Percentiles rank a stretch among this genome's conserved stretches.
These are phyloP conservation scores for Sugiyamaella grinbergsii DNA, from an alignment of 1,139 yeast genomes.

Conservation along the genomic window DNA sequence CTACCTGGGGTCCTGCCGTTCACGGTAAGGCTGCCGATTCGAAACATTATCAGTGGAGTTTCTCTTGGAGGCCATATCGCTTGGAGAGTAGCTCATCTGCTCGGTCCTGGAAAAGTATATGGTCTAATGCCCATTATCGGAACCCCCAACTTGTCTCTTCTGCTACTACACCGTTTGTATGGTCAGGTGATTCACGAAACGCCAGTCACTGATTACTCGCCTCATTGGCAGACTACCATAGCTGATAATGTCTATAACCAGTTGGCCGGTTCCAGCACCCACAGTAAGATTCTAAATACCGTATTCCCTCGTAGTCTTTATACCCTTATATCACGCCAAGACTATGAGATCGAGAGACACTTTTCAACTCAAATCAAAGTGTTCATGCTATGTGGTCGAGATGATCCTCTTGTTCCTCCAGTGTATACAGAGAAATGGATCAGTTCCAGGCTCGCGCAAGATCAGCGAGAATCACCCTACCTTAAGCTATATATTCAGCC, in stretches of 20 bases:
- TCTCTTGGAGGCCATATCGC: conserved; percentile 31
- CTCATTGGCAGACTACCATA: conserved; percentile 12
- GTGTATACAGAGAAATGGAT: conserved; percentile 24
- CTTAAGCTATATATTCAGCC: conserved; percentile 24
- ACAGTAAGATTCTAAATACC: conserved; percentile 1
- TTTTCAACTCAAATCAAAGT: conserved; percentile 17
- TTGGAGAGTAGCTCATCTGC: conserved; percentile 28
- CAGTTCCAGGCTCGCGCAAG: conserved; percentile 8
- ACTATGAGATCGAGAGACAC: conserved; percentile 17
- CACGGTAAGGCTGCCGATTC: conserved; percentile 10
- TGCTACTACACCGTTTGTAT: conserved; percentile 24
- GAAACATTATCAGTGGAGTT: conserved; percentile 26
- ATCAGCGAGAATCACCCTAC: conserved; percentile 3
- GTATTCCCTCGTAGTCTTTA: conserved; percentile 21
- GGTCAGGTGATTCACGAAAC: conserved; percentile 16
- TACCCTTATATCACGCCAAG: conserved; percentile 14
- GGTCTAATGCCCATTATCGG: conserved; percentile 28
- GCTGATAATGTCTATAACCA: conserved; percentile 15
- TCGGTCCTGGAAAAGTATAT: conserved; percentile 19
- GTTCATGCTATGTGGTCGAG: conserved; percentile 25
- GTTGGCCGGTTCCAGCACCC: conserved; percentile 1
- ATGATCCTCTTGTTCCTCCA: conserved; percentile 29
- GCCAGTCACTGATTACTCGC: background rate
- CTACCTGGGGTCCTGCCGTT: conserved; percentile 49
- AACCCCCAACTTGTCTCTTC: conserved; percentile 25